Base-by-base conservation (phyloP, 2,329 filamentous ascomycete species). In the Alternaria tenuissima region DNA sequence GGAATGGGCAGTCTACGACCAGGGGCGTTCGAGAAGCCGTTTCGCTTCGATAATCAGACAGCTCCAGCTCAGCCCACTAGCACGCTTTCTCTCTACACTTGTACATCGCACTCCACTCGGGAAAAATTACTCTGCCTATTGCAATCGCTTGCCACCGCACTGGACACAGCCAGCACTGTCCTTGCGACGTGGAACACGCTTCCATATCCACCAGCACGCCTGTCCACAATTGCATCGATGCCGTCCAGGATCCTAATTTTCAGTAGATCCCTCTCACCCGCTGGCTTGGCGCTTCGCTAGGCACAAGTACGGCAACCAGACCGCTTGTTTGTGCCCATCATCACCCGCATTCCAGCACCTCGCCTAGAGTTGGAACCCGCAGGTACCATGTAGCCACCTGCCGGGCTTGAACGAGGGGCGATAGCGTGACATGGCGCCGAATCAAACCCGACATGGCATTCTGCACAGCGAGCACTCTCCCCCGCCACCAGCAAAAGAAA, bases 281-380 rank as follows among this genome's bases (percentile, higher is more conserved):
- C 52, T 53, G 46, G 24, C 68, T 72, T 71, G 67, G 70, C 69
- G 59, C 55, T 55, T 63, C 48, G 54, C 57, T 60, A 60, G 43
- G 28, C 53, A 43, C 12, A 28, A 44, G 28, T 61, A 64, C 57
- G 65, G 61, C 64, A 61, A 55, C 48, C 70, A 74, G 72, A 75
- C 73, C 73, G 73, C 73, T 66, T 69, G 63, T 71, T 69, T 64
- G 67, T 52, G 58, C 58, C 67, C 63, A 63, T 56, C 34, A 61
- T 63, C 62, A 66, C 61, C 67, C 66, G 63, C 59, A 61, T 57
- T 59, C 61, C 55, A 41, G 52, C 30, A 58, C 36, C 65, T 63
- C 61, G 64, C 57, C 64, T 65, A 60, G 55, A 65, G 63, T 57
- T 52, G 26, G 48, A 30, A 6, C 44, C 44, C 44, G 30, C 60